Evolutionary conservation across 2,329 filamentous ascomycete species (phyloP).

Genomic region (Aspergillus felis): DNA sequence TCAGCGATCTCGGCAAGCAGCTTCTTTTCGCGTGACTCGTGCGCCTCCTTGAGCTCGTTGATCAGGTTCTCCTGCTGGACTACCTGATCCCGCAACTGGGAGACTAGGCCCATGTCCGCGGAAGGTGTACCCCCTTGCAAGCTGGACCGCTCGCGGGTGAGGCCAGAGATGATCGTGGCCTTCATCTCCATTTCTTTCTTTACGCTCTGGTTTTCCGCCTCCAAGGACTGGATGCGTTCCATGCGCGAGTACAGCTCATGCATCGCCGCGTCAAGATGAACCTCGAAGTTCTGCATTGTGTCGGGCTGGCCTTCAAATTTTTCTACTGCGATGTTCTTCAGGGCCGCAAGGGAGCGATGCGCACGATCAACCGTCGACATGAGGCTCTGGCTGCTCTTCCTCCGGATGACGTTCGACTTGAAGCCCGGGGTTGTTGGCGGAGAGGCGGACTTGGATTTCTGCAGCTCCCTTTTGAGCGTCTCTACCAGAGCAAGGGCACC

Average conservation of each 20-base stretch:
- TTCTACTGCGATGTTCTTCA: constrained; percentile 83
- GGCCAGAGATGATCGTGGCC: constrained; percentile 88
- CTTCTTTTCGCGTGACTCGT: constrained; percentile 71
- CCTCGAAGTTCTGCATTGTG: constrained; percentile 84
- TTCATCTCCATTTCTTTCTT: constrained; percentile 98
- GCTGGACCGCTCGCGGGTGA: constrained; percentile 89
- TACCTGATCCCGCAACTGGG: constrained; percentile 81
- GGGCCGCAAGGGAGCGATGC: constrained; percentile 82
- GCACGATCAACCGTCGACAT: constrained; percentile 78
- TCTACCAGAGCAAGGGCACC: constrained; percentile 82
- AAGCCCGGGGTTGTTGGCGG: constrained; percentile 44
- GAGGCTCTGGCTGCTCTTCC: constrained; percentile 88
- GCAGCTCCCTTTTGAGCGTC: constrained; percentile 81
- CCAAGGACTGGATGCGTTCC: constrained; percentile 84
- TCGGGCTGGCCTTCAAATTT: constrained; percentile 80
- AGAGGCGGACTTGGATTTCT: constrained; percentile 67
- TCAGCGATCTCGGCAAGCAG: constrained; percentile 67
- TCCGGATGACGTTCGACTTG: constrained; percentile 70
- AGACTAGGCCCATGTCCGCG: constrained; percentile 87
- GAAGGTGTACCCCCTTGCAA: constrained; percentile 68
- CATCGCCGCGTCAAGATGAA: constrained; percentile 87
- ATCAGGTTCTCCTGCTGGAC: constrained; percentile 82
- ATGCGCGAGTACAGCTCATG: constrained; percentile 83
- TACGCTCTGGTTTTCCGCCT: constrained; percentile 74
- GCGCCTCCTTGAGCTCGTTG: constrained; percentile 65